Evolutionary conservation across 1,284 basidiomycete species (phyloP), one percentile per base, ranked within the genome.

Genomic region (Sporisorium scitamineum): DNA sequence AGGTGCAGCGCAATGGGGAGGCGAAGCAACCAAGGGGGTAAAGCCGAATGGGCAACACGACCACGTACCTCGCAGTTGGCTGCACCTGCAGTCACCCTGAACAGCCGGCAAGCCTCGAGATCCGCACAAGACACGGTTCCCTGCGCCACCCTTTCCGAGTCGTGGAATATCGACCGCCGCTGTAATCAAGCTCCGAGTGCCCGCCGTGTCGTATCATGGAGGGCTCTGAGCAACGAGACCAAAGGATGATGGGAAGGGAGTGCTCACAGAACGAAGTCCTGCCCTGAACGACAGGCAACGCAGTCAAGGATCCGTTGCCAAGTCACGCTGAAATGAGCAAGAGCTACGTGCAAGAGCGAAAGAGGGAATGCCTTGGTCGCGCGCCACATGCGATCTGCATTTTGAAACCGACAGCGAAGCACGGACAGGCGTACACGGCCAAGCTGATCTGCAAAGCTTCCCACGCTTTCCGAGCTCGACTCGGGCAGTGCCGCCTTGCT

Each of bases 351-450:
- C 11, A n/a, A 50, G 48, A 50, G 22, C 5, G 29, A 16, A 14
- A 24, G 50, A 39, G 14, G 22, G 37, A 39, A 47, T 42, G 47
- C 65, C 52, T 22, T 3, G 32, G 22, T 37, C 32, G 31, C 42
- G 31, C 42, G 53, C 42, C 47, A 52, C 34, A 58, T 65, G 69
- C 69, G 34, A 24, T 14, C 51, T 65, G 62, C 69, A 70, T 65
- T 65, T 61, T 45, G 51, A 64, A 42, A 60, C 57, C 42, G 42
- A 56, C 57, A 70, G 51, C 32, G 32, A 70, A 59, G 50, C 55
- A 50, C 32, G 55, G 16, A 57, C 54, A 54, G 57, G 54, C 54
- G 55, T 42, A 20, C 26, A 39, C 39, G n/a, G 45, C 42, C 22
- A 51, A 31, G 22, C 24, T 0, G 20, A 24, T 32, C 31, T n/a